Conservation (phyloP, 371 early-diverging fungal species). For the Dentiscutata heterogama region DNA sequence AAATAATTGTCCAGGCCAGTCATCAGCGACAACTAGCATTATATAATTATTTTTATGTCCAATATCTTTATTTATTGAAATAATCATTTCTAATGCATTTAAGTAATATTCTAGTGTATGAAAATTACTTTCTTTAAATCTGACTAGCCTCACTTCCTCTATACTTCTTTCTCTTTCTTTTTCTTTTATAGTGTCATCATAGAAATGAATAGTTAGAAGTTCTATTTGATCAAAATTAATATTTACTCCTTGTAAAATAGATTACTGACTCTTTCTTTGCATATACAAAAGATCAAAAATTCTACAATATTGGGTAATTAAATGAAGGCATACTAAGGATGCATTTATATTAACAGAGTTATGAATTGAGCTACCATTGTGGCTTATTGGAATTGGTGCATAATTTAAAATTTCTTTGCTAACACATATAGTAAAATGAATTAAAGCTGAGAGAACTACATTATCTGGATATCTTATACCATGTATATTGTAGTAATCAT, state of each 20-base stretch:
- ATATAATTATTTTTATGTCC: background rate
- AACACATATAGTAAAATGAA: slow-evolving; percentile 1
- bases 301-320: background rate
- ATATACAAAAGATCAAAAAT: slow-evolving; percentile 10
- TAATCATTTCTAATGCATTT: background rate
- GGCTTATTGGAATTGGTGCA: background rate
- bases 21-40: slow-evolving; percentile 14
- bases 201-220: slow-evolving; percentile 20
- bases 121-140: background rate
- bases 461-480: background rate
- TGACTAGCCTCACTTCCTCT: background rate
- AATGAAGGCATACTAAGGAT: background rate
- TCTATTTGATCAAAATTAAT: slow-evolving; percentile 1
- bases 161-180: background rate
- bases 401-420: background rate
- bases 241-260: background rate
- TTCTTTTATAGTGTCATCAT: slow-evolving; percentile 17
- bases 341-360: slow-evolving; percentile 5
- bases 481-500: no score
- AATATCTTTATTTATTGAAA: background rate
- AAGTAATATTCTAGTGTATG: slow-evolving; percentile 10
- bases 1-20: slow-evolving; percentile 29
- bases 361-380: background rate
- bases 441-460: background rate
- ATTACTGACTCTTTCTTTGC: background rate